A percentile compares a stretch with the other conserved stretches of the same genome.
Conservation (phyloP, 2,329 filamentous ascomycete genomes). For the Aspergillus glaucus region DNA sequence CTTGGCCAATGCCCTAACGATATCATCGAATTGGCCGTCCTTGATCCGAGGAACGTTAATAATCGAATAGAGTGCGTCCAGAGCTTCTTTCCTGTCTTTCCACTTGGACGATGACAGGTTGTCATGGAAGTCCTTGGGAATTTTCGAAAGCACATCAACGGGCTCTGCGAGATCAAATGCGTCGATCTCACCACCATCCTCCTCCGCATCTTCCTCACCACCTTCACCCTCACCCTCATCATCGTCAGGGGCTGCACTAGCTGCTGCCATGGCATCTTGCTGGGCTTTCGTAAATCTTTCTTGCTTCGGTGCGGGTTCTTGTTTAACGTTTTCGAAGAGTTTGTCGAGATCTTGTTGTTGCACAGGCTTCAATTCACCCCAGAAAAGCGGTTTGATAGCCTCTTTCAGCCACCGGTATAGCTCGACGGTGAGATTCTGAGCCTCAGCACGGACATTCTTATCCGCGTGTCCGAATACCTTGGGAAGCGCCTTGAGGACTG, state of each 20-base stretch:
- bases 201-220: constrained; percentile 54
- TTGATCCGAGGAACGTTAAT: constrained; percentile 87
- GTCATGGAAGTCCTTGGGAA: constrained; percentile 77
- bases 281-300: constrained; percentile 83
- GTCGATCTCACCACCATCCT: constrained; percentile 64
- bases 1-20: constrained; percentile 79
- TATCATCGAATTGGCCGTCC: constrained; percentile 79
- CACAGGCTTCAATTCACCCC: constrained; percentile 88
- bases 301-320: constrained; percentile 80
- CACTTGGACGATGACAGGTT: constrained; percentile 86
- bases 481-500: constrained; percentile 77
- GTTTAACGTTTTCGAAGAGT: constrained; percentile 87
- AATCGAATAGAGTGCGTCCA: constrained; percentile 70
- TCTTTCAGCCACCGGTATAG: constrained; percentile 96
- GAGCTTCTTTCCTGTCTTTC: constrained; percentile 94
- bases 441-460: constrained; percentile 94
- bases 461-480: constrained; percentile 94
- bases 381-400: constrained; percentile 97
- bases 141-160: constrained; percentile 74
- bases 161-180: constrained; percentile 77
- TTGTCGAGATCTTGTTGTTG: constrained; percentile 92
- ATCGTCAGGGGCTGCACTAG: constrained; percentile 54
- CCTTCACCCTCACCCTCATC: constrained; percentile 52
- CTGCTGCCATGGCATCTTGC: constrained; percentile 72
- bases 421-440: constrained; percentile 84